A percentile compares a stretch with the other conserved stretches of the same genome.
Conservation (phyloP, 2,329 filamentous ascomycete genomes). For the Coniochaeta hoffmannii region DNA sequence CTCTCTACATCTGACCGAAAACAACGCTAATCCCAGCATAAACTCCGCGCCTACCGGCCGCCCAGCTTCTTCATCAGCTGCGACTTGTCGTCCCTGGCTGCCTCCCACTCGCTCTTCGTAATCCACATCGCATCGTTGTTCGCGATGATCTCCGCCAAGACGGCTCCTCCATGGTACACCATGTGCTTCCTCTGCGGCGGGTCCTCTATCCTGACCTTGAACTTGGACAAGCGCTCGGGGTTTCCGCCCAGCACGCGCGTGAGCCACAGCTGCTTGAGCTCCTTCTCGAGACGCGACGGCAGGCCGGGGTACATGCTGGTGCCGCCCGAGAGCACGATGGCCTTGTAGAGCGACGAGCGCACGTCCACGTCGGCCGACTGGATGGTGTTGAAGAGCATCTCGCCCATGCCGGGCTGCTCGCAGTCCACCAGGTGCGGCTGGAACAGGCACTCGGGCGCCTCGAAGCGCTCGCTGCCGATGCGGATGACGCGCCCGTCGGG, state of each 20-base stretch:
- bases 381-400: slow-evolving; percentile 98
- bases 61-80: slow-evolving; percentile 87
- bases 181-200: slow-evolving; percentile 93
- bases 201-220: slow-evolving; percentile 99
- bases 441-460: slow-evolving; percentile 96
- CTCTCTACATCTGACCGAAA: not conserved
- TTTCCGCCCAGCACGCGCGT: slow-evolving; percentile 85
- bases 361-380: slow-evolving; percentile 94
- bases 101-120: slow-evolving; percentile 92
- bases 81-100: slow-evolving; percentile 58
- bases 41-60: slow-evolving; percentile 53
- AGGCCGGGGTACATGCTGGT: slow-evolving; percentile 99
- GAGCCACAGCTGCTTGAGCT: slow-evolving; percentile 97
- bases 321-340: slow-evolving; percentile 90
- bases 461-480: slow-evolving; percentile 94
- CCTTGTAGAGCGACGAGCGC: slow-evolving; percentile 88
- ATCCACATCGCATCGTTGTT: slow-evolving; percentile 99
- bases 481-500: slow-evolving; percentile 94
- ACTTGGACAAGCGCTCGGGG: slow-evolving; percentile 92
- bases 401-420: slow-evolving; percentile 92
- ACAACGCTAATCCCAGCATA: not conserved
- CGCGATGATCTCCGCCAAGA: slow-evolving; percentile 97
- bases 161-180: slow-evolving; percentile 94
- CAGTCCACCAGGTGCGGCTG: slow-evolving; percentile 97
- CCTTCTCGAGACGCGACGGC: slow-evolving; percentile 92